These are phyloP conservation scores for Phytophthora pluvialis DNA, from an alignment of 352 stramenopile genomes.

Conservation along the genomic window DNA sequence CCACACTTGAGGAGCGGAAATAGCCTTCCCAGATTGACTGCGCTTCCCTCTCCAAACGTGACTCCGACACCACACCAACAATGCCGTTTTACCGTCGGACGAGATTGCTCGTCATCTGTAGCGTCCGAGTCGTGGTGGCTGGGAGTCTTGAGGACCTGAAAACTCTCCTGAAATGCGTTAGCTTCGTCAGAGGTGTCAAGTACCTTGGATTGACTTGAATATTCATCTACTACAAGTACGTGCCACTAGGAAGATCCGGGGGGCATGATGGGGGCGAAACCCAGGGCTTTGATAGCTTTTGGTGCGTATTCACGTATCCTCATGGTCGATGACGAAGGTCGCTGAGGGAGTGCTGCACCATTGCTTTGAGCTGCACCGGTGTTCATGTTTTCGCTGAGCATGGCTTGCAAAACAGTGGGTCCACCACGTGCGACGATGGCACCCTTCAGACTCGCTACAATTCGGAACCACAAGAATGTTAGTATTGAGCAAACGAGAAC, in stretches of 20 bases:
- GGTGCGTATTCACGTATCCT: slow-evolving; percentile 80
- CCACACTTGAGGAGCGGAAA: slow-evolving; percentile 18
- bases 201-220: background rate
- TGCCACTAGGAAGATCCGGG: background rate
- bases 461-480: background rate
- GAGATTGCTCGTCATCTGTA: background rate
- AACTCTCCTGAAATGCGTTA: background rate
- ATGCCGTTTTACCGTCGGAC: slow-evolving; percentile 4
- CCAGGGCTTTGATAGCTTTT: slow-evolving; percentile 75
- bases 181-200: background rate
- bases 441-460: slow-evolving; percentile 56
- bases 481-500: slow-evolving; percentile 4
- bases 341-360: slow-evolving; percentile 1
- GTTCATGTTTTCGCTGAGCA: slow-evolving; percentile 61
- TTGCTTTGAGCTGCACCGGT: slow-evolving; percentile 2
- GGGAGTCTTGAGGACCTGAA: background rate
- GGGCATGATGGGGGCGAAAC: slow-evolving; percentile 55
- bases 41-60: background rate
- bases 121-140: too few relatives aligned
- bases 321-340: slow-evolving; percentile 61
- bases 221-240: background rate
- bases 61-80: background rate
- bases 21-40: slow-evolving; percentile 13
- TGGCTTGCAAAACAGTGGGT: slow-evolving; percentile 61
- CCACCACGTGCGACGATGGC: slow-evolving; percentile 61